phyloP scores from a whole-genome alignment of 495 filamentous ascomycete genomes.

The Hypoxylon crocopeplum region DNA sequence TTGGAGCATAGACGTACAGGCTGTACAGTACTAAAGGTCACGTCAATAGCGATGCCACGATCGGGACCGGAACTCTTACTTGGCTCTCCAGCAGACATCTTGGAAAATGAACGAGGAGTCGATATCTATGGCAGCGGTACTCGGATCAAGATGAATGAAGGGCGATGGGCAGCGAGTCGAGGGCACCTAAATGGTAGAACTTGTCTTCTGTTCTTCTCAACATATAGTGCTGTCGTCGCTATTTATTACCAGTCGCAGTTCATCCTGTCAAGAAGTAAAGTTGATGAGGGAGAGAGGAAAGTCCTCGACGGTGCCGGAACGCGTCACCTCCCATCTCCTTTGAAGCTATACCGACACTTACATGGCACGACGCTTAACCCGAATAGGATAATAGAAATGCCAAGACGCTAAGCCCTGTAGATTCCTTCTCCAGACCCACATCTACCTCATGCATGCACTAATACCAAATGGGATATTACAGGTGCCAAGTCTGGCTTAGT shows the following conservation, averaged over 20 bases:
- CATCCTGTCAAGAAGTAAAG: too few relatives aligned
- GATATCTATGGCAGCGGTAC: not conserved
- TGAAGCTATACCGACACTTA: conserved; percentile 10
- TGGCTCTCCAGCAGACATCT: conserved; percentile 39
- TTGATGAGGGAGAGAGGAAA: not conserved
- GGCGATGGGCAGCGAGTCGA: too few relatives aligned
- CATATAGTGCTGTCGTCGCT: too few relatives aligned
- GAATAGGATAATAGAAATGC: conserved; percentile 35
- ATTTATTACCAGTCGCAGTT: too few relatives aligned
- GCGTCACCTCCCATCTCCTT: too few relatives aligned
- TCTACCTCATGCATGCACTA: not conserved
- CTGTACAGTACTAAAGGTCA: conserved; percentile 33
- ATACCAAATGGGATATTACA: not conserved
- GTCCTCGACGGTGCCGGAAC: too few relatives aligned
- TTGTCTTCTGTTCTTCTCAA: too few relatives aligned
- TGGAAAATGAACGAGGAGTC: not conserved
- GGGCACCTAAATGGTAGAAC: too few relatives aligned
- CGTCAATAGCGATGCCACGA: not conserved
- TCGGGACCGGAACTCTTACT: conserved; percentile 21
- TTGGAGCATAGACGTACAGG: conserved; percentile 44
- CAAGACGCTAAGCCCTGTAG: conserved; percentile 19
- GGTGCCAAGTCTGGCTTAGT: not conserved
- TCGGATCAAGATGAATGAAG: not conserved
- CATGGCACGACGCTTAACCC: conserved; percentile 18
- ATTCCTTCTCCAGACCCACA: not conserved